phyloP scores from a whole-genome alignment of 208 protist species.

The Angomonas ambiguus region DNA sequence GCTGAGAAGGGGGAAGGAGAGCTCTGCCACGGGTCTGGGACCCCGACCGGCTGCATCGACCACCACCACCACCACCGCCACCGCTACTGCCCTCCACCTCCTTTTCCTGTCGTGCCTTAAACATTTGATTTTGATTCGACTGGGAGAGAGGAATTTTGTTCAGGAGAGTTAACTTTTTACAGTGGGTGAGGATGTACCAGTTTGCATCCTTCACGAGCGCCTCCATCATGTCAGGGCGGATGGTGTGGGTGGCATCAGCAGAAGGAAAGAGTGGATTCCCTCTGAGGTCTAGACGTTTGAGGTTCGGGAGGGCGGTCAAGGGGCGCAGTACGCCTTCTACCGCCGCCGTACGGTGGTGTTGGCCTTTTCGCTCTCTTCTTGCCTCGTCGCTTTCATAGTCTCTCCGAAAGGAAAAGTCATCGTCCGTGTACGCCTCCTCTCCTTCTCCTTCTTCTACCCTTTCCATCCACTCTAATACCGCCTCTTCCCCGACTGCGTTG shows the following conservation, averaged over 20 bases:
- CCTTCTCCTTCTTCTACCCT: slow-evolving; percentile 18
- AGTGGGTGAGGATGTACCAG: not conserved
- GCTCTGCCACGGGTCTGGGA: not conserved
- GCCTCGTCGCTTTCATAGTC: no score
- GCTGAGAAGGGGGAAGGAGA: not conserved
- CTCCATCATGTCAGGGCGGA: not conserved
- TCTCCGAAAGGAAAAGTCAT: no score
- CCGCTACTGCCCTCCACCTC: not conserved
- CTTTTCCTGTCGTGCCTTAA: slow-evolving; percentile 24
- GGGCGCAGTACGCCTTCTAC: slow-evolving; percentile 13
- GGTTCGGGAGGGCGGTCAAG: slow-evolving; percentile 30
- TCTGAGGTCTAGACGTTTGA: slow-evolving; percentile 58
- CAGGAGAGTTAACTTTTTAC: slow-evolving; percentile 31
- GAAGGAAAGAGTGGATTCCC: slow-evolving; percentile 38
- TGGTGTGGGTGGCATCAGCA: not conserved
- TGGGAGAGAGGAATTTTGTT: slow-evolving; percentile 70
- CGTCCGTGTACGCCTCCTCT: not conserved
- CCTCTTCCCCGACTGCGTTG: slow-evolving; percentile 26
- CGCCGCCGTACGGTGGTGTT: no score
- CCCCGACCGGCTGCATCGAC: not conserved
- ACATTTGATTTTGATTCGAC: slow-evolving; percentile 41
- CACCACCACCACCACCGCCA: no score
- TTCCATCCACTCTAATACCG: no score
- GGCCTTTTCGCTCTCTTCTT: no score
- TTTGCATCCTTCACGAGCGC: not conserved